Base-by-base conservation (phyloP, 257 asterid genomes). In the Handroanthus guayacan region DNA sequence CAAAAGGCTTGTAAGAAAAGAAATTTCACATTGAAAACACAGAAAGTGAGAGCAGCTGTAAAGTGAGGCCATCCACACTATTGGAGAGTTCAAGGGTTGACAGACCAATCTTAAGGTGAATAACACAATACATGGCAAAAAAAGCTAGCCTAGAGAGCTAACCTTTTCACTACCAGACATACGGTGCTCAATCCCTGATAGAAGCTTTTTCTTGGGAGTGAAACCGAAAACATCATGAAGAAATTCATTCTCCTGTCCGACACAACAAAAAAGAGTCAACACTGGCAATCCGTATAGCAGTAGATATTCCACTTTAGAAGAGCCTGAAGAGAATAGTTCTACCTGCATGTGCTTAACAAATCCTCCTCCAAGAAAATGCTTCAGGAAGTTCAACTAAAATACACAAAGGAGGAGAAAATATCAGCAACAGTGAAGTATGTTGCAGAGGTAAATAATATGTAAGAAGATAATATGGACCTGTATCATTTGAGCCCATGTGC, bases 261-360 rank as follows among this genome's bases (percentile, higher is more conserved):
- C 78, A 76, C 58, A 68, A 44, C 7, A 63, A 37, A 43, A 44
- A 72, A 69, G 58, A 75, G 16, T 6, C 70, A 65, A 58, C 9
- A n/a, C 38, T 16, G 4, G 45, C 47, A 52, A 47, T 3, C 54
- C 16, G 37, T 52, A 47, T 20, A 45, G 52, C 9, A 67, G 31
- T 56, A 16, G 45, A 48, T 37, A 12, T 11, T 55, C 16, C 5
- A 3, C 11, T 12, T 13, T 56, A 43, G n/a, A 13, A 71, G 43
- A 63, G 44, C 17, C 11, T 50, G 18, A 9, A 31, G 3, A 57
- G 18, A 61, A 41, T 12, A 58, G 25, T 8, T 69, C 5, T 65
- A 93, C 99, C 99, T 86, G 97, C 97, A 91, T 90, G 78, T 95
- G 99, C 91, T 89, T 95, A 82, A 89, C 96, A 71, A 93, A 95